These are phyloP conservation scores for Globisporangium splendens DNA, from an alignment of 352 stramenopile genomes.

Conservation along the genomic window DNA sequence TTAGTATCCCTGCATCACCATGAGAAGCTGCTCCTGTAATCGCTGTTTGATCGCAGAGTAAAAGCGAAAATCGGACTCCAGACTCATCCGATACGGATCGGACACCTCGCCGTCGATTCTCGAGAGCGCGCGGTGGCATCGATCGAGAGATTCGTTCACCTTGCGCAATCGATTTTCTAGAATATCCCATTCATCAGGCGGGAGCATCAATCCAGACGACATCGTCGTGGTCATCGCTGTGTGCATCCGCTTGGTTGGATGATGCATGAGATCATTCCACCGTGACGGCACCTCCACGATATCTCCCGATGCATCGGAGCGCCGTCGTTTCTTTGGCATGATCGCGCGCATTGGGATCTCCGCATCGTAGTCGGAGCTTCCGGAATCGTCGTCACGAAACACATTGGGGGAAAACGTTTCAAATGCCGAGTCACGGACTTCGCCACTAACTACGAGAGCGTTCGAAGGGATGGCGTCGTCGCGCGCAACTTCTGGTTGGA, in stretches of 20 bases:
- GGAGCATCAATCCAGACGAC: constrained; percentile 34
- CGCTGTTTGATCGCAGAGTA: constrained; percentile 74
- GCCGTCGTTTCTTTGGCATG: constrained; percentile 29
- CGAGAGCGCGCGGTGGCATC: constrained; percentile 48
- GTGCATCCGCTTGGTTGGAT: constrained; percentile 41
- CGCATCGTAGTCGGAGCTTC: constrained; percentile 32
- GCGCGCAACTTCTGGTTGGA: background rate
- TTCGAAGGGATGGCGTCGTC: background rate
- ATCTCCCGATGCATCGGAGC: constrained; percentile 20
- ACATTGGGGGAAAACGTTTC: constrained; percentile 23
- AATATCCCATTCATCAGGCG: constrained; percentile 66
- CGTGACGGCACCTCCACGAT: constrained; percentile 43
- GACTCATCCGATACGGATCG: constrained; percentile 49
- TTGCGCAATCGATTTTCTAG: constrained; percentile 57
- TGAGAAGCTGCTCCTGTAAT: constrained; percentile 64
- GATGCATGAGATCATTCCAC: constrained; percentile 37
- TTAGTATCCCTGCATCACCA: constrained; percentile 55
- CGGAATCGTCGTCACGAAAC: constrained; percentile 23
- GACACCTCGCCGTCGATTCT: constrained; percentile 41
- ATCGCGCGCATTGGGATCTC: constrained; percentile 5
- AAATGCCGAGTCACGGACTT: constrained; percentile 18
- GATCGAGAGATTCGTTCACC: constrained; percentile 67
- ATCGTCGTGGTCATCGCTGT: constrained; percentile 43
- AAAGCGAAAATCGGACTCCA: constrained; percentile 64
- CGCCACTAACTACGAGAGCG: constrained; percentile 1